Percentiles rank a stretch among this genome's conserved stretches.
phyloP scores from a whole-genome alignment of 2,329 filamentous ascomycete species.

The Scedosporium boydii region DNA sequence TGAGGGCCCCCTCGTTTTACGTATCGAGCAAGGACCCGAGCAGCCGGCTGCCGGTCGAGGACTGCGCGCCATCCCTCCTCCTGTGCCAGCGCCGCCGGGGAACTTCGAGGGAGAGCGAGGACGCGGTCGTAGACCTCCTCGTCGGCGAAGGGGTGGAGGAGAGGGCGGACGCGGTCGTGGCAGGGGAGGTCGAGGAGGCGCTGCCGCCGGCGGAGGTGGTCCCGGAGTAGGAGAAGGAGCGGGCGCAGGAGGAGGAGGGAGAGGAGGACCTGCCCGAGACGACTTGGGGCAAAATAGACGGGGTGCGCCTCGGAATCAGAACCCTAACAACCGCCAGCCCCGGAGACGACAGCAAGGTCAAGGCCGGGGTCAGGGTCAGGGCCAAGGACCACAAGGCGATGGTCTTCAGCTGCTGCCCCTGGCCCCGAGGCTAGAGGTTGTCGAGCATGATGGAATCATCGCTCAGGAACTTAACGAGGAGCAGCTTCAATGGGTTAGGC shows the following conservation, averaged over 20 bases:
- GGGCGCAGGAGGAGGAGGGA: not conserved
- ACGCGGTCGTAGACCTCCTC: not conserved
- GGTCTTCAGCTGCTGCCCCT: not conserved
- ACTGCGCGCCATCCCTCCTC: conserved; percentile 5
- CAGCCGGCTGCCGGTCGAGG: conserved; percentile 3
- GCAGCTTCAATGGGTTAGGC: conserved; percentile 42
- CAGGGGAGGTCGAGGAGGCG: conserved; percentile 3
- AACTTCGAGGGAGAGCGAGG: not conserved
- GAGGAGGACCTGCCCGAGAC: not conserved
- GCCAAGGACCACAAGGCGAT: not conserved
- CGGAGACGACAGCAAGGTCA: conserved; percentile 14
- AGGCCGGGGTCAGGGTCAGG: not conserved
- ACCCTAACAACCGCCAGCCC: conserved; percentile 8
- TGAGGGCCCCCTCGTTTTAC: conserved; percentile 47
- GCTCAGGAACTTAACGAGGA: conserved; percentile 29
- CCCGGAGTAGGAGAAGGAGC: not conserved
- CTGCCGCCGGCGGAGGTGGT: not conserved
- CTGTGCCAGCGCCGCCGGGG: conserved; percentile 1
- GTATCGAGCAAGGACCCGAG: conserved; percentile 34
- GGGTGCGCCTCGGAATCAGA: not conserved
- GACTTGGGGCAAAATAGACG: not conserved
- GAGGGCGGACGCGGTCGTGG: conserved; percentile 19
- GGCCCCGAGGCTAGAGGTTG: not conserved
- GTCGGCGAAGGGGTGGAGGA: conserved; percentile 14
- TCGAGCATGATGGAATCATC: not conserved